Conservation (phyloP, 2,329 filamentous ascomycete species). For the Fusarium nelsonii region DNA sequence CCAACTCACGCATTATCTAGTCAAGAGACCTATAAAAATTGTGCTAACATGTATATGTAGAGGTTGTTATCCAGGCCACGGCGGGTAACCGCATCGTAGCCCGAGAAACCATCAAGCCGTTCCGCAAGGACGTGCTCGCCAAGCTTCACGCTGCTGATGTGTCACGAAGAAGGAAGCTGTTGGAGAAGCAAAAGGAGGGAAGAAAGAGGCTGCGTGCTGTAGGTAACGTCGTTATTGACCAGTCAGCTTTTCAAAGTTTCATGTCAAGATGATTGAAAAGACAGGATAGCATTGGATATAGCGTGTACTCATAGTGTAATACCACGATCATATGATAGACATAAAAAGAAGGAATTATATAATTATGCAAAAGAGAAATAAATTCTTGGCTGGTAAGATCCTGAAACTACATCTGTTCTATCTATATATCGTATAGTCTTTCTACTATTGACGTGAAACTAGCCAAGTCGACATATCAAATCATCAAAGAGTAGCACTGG, state of each 20-base stretch:
- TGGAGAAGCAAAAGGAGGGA: constrained; percentile 98
- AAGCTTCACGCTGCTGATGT: constrained; percentile 95
- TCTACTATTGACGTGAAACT: neutral
- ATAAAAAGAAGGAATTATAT: neutral
- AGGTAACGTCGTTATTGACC: constrained; percentile 95
- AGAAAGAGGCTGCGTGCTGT: constrained; percentile 86
- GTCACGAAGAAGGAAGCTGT: constrained; percentile 81
- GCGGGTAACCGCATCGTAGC: constrained; percentile 87
- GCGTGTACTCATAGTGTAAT: constrained; percentile 38
- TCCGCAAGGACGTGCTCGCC: constrained; percentile 91
- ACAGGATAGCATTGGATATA: neutral
- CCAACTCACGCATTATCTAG: neutral
- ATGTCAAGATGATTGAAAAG: constrained; percentile 73
- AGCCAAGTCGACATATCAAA: neutral
- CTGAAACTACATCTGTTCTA: neutral
- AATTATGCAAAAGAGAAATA: constrained; percentile 10
- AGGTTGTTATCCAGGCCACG: constrained; percentile 93
- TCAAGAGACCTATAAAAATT: neutral
- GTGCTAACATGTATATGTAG: constrained; percentile 54
- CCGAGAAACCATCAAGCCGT: constrained; percentile 94
- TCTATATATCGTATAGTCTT: neutral
- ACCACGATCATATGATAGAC: constrained; percentile 25
- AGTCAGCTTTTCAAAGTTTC: constrained; percentile 95
- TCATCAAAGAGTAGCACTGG: neutral
- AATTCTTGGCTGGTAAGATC: constrained; percentile 23